Base-by-base conservation (phyloP, 768 basidiomycete species). In the Naganishia friedmannii region DNA sequence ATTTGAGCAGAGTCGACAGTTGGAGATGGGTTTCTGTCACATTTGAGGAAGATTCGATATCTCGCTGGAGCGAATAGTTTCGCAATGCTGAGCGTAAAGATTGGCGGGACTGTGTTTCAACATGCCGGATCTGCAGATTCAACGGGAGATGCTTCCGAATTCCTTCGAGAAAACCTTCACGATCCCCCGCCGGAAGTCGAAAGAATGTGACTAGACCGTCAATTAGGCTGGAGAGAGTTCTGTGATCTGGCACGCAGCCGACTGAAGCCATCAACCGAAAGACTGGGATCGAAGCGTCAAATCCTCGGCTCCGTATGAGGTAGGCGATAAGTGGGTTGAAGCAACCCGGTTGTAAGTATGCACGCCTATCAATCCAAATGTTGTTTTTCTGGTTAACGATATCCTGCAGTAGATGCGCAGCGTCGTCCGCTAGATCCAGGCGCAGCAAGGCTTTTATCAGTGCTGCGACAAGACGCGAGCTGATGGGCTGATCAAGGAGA, bases 271-370 rank as follows among this genome's bases (percentile, higher is more conserved):
- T 63, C n/a, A 63, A 21, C 34, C 39, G n/a, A 45, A 63, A 63
- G 42, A 63, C 21, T 10, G 60, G 26, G 21, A 45, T 63, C 28
- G 60, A 26, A 10, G 60, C 23, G 21, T 26, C 60, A 15, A 63
- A 26, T 42, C 60, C 60, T 45, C 15, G 23, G 23, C 4, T 21
- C 13, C 60, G 60, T 46, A 42, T 19, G 9, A 63, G 10, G 39
- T 63, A 37, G 1, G 34, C 60, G 42, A 63, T 63, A 7, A 63
- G 60, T 2, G 60, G 60, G 28, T 63, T 63, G 9, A 63, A 46
- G 23, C 13, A 39, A 28, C 26, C 39, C 26, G 60, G 37, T 17
- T 45, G 60, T 42, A 63, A 21, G 13, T 63, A 10, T 23, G 60
- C 42, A 6, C 37, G 39, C 39, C 60, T 34, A 19, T 63, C 60